phyloP scores from a whole-genome alignment of 768 basidiomycete genomes.

The Mycena maculata region DNA sequence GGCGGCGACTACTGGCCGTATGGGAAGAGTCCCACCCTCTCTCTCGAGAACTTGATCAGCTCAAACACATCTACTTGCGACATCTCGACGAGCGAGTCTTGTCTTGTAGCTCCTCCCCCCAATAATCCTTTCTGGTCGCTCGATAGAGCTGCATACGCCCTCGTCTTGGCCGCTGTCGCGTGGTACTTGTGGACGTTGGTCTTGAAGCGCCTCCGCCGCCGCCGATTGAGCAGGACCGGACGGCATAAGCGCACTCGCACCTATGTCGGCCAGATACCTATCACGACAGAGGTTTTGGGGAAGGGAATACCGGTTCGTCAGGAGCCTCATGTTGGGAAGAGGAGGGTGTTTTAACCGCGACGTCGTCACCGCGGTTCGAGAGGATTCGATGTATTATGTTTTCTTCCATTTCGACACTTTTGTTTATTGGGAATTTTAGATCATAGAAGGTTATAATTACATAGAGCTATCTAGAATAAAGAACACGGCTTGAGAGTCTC shows the following conservation, averaged over 20 bases:
- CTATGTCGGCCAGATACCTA: background rate
- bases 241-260: background rate
- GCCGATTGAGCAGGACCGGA: background rate
- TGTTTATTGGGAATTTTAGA: too few species aligned
- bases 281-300: background rate
- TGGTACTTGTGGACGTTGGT: slow-evolving; percentile 65
- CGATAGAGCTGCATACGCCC: slow-evolving; percentile 28
- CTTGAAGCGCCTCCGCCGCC: slow-evolving; percentile 42
- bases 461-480: too few species aligned
- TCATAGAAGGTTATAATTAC: too few species aligned
- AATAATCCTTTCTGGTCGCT: too few species aligned
- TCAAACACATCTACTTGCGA: slow-evolving; percentile 10
- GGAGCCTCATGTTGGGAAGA: background rate
- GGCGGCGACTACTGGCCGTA: slow-evolving; percentile 82
- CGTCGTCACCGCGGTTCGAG: too few species aligned
- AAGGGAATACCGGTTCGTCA: background rate
- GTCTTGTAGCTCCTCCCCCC: too few species aligned
- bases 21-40: slow-evolving; percentile 58
- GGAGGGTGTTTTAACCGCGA: background rate
- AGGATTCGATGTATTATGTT: too few species aligned
- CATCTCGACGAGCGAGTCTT: slow-evolving; percentile 46
- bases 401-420: too few species aligned
- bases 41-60: too few species aligned
- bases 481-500: too few species aligned
- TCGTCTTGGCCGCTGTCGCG: slow-evolving; percentile 35